phyloP scores from a whole-genome alignment of 1,139 yeast species.

The Suhomyces chickasaworum region DNA sequence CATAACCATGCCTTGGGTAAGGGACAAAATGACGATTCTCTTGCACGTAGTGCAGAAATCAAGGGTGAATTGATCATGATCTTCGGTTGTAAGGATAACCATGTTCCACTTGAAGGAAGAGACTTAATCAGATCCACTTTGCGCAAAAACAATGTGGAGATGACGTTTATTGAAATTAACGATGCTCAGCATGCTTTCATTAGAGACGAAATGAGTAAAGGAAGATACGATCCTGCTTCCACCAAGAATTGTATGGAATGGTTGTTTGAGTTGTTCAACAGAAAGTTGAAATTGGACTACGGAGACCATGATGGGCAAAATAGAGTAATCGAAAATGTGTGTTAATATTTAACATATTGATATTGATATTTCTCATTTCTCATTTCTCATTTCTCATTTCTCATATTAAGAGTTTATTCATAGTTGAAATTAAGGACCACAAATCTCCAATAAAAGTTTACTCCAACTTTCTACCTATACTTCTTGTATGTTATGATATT shows the following conservation, averaged over 20 bases:
- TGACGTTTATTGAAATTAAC: constrained; percentile 72
- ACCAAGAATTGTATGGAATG: constrained; percentile 69
- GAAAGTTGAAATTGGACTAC: constrained; percentile 65
- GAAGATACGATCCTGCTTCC: constrained; percentile 75
- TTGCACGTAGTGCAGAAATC: constrained; percentile 56
- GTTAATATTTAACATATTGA: constrained; percentile 35
- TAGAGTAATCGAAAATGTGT: constrained; percentile 60
- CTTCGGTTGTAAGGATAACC: constrained; percentile 79
- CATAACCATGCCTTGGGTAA: constrained; percentile 67
- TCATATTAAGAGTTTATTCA: no score
- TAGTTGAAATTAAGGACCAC: no score
- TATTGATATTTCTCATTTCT: no score
- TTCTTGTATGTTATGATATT: no score
- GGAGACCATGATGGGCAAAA: constrained; percentile 61
- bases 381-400: background rate
- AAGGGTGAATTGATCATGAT: constrained; percentile 65
- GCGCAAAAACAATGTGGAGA: constrained; percentile 59
- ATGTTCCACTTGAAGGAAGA: constrained; percentile 78
- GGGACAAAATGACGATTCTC: constrained; percentile 64
- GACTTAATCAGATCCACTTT: constrained; percentile 68
- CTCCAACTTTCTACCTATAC: no score
- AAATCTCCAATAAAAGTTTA: no score
- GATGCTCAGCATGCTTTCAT: constrained; percentile 86
- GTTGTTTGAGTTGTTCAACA: constrained; percentile 68
- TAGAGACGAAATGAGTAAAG: constrained; percentile 76